These are phyloP conservation scores for Hericium rajendrae DNA, from an alignment of 768 basidiomycete species.

Conservation along the genomic window DNA sequence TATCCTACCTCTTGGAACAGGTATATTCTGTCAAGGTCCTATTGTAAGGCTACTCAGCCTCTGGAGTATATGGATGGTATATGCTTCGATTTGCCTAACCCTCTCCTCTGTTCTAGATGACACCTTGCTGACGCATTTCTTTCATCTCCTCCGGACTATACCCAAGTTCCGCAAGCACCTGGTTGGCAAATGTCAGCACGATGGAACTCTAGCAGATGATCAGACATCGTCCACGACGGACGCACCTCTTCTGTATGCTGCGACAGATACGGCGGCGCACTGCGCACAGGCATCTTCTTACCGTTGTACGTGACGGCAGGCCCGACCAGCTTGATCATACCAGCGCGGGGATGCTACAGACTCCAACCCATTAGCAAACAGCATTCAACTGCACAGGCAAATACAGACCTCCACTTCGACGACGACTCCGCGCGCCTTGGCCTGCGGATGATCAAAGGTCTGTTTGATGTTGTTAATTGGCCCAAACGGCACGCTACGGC, in stretches of 20 bases:
- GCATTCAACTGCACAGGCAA: neutral
- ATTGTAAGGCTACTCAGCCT: too few species aligned
- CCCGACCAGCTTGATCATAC: conserved; percentile 30
- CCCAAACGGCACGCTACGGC: conserved; percentile 63
- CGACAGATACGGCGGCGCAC: conserved; percentile 35
- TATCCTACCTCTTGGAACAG: neutral
- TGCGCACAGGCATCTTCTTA: conserved; percentile 24
- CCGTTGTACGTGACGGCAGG: conserved; percentile 33
- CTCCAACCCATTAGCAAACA: neutral
- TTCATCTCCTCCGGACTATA: conserved; percentile 5
- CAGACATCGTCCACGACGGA: neutral
- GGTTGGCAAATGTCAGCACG: neutral
- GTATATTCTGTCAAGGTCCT: too few species aligned
- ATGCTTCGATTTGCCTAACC: too few species aligned
- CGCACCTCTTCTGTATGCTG: conserved; percentile 31
- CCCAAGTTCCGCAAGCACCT: neutral
- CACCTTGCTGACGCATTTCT: conserved; percentile 6
- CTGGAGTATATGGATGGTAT: too few species aligned
- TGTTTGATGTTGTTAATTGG: conserved; percentile 89
- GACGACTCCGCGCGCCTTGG: conserved; percentile 62
- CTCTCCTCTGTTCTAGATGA: neutral
- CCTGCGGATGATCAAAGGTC: conserved; percentile 86
- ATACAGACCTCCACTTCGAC: conserved; percentile 67
- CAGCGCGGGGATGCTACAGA: conserved; percentile 28
- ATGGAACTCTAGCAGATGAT: too few species aligned